These are phyloP conservation scores for Oenanthe sinensis DNA, from an alignment of 129 eudicot genomes.

Conservation along the genomic window DNA sequence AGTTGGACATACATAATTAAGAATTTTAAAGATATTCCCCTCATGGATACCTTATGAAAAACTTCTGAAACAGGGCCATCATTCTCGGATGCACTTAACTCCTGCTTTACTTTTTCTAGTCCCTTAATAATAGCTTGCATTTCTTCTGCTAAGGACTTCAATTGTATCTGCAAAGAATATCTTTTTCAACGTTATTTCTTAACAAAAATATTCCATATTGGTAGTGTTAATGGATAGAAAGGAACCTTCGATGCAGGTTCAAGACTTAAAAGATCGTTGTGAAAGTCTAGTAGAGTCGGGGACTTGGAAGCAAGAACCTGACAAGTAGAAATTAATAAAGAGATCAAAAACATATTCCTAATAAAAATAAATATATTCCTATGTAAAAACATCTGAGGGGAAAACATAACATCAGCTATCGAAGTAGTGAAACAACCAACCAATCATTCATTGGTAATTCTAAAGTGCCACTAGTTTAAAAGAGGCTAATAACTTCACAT, in stretches of 20 bases:
- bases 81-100: slow-evolving; percentile 69
- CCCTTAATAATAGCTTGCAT: slow-evolving; percentile 98
- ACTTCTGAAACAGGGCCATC: slow-evolving; percentile 96
- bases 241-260: slow-evolving; percentile 88
- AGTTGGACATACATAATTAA: background rate
- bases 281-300: slow-evolving; percentile 76
- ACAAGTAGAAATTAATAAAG: background rate
- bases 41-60: slow-evolving; percentile 56
- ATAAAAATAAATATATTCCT: background rate
- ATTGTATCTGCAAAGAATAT: slow-evolving; percentile 63
- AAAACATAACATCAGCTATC: background rate
- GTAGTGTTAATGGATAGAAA: slow-evolving; percentile 1
- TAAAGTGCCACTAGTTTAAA: background rate
- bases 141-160: slow-evolving; percentile 96
- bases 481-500: background rate
- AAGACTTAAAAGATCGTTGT: slow-evolving; percentile 68
- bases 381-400: background rate
- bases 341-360: background rate
- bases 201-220: background rate
- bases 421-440: background rate
- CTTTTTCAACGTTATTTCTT: slow-evolving; percentile 9
- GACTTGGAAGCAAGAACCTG: slow-evolving; percentile 78
- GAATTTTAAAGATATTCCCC: background rate
- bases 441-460: background rate
- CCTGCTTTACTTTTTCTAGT: slow-evolving; percentile 83